Evolutionary conservation across 139 green algal genomes (phyloP).

Genomic region (Tetradesmus obliquus): DNA sequence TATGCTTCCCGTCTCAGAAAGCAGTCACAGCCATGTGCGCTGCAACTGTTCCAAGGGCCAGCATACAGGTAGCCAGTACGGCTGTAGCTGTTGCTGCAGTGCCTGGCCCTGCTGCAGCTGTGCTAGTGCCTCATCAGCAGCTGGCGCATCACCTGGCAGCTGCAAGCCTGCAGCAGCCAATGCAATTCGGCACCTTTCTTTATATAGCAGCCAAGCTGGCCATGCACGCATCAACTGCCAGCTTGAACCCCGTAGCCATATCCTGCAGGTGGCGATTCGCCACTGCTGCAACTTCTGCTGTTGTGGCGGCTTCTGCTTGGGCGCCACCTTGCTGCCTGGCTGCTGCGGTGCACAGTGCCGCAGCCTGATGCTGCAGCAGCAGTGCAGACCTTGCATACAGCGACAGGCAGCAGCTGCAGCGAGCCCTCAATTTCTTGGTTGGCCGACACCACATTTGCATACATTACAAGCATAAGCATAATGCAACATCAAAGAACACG

Average conservation of each 20-base stretch:
- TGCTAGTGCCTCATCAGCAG: background rate
- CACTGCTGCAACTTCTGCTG: too few relatives aligned
- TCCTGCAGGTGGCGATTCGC: too few relatives aligned
- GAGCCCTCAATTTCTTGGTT: too few relatives aligned
- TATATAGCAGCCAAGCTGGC: background rate
- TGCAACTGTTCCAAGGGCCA: too few relatives aligned
- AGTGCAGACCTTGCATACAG: background rate
- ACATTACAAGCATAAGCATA: too few relatives aligned
- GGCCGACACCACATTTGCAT: too few relatives aligned
- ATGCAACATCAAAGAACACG: too few relatives aligned
- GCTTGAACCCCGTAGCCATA: too few relatives aligned
- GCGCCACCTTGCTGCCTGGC: background rate
- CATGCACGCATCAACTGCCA: background rate
- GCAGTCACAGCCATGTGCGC: too few relatives aligned
- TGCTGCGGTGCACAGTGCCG: background rate
- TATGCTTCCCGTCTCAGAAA: too few relatives aligned
- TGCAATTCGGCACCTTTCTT: too few relatives aligned
- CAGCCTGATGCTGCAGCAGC: background rate
- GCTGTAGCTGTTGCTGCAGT: background rate
- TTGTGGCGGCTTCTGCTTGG: too few relatives aligned
- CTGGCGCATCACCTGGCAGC: background rate
- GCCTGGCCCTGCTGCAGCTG: background rate
- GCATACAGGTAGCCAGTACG: background rate
- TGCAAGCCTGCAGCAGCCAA: background rate
- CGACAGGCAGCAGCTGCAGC: background rate